Evolutionary conservation across 495 filamentous ascomycete species (phyloP).

Genomic region (Aspergillus panamensis): DNA sequence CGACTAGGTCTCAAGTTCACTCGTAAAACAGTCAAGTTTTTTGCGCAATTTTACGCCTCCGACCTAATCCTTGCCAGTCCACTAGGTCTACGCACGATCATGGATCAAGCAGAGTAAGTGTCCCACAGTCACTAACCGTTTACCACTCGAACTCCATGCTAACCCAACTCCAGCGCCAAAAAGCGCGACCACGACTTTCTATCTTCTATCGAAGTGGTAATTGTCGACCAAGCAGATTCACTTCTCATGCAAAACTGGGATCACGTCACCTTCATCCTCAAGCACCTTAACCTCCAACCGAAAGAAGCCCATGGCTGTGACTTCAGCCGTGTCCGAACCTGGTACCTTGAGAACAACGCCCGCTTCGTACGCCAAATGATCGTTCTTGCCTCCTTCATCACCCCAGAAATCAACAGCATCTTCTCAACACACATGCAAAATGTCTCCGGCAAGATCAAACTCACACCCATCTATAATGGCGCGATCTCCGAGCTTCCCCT

Average conservation of each 20-base stretch:
- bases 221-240: constrained; percentile 90
- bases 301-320: constrained; percentile 90
- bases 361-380: constrained; percentile 79
- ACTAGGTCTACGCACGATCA: constrained; percentile 81
- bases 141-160: constrained; percentile 1
- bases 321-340: constrained; percentile 83
- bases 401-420: constrained; percentile 81
- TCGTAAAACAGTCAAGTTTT: constrained; percentile 90
- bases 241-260: constrained; percentile 99
- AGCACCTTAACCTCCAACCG: constrained; percentile 88
- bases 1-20: constrained; percentile 91
- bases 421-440: constrained; percentile 75
- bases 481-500: constrained; percentile 62
- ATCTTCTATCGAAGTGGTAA: constrained; percentile 82
- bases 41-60: constrained; percentile 91
- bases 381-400: constrained; percentile 74
- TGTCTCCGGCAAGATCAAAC: constrained; percentile 69
- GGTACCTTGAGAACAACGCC: constrained; percentile 87
- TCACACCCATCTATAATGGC: constrained; percentile 62
- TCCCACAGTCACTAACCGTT: not conserved
- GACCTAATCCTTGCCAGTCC: constrained; percentile 92
- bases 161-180: constrained; percentile 47
- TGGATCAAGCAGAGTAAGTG: constrained; percentile 63
- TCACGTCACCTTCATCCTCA: constrained; percentile 83
- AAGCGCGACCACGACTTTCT: constrained; percentile 89